A percentile compares a stretch with the other conserved stretches of the same genome.
Conservation (phyloP, 2,329 filamentous ascomycete genomes). For the Nemania sp. region DNA sequence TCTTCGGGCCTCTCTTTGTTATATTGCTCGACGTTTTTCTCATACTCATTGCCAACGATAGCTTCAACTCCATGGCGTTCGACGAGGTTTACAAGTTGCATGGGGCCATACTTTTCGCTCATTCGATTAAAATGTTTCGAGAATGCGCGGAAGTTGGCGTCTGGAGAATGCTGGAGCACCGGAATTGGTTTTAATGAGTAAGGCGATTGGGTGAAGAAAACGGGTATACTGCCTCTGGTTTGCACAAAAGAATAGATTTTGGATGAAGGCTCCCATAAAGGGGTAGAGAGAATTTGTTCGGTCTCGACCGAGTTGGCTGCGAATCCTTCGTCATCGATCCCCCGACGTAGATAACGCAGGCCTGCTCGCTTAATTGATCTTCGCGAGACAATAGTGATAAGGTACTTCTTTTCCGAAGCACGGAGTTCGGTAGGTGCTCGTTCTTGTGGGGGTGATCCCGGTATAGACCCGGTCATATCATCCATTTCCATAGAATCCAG, state of each 20-base stretch:
- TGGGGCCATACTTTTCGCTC: constrained; percentile 74
- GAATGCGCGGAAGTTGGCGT: constrained; percentile 83
- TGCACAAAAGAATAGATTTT: constrained; percentile 88
- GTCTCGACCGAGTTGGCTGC: constrained; percentile 94
- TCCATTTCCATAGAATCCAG: constrained; percentile 50
- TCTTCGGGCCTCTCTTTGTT: constrained; percentile 70
- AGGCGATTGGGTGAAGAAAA: constrained; percentile 95
- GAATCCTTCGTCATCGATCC: constrained; percentile 89
- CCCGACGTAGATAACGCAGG: constrained; percentile 87
- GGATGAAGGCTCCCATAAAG: constrained; percentile 70
- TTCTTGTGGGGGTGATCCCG: constrained; percentile 41
- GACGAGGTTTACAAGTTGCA: constrained; percentile 86
- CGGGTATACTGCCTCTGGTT: constrained; percentile 87
- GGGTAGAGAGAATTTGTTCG: constrained; percentile 87
- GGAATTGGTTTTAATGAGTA: constrained; percentile 93
- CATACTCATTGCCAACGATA: constrained; percentile 81
- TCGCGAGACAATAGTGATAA: constrained; percentile 92
- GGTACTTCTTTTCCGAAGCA: constrained; percentile 68
- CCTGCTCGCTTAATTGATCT: constrained; percentile 88
- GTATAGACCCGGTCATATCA: constrained; percentile 41
- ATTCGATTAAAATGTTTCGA: constrained; percentile 82
- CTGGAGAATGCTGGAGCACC: constrained; percentile 81
- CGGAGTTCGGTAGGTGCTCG: constrained; percentile 51
- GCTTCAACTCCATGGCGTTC: constrained; percentile 89
- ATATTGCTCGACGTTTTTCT: constrained; percentile 73